Percentiles rank a stretch among this genome's conserved stretches.
Evolutionary conservation across 805 yeast species (phyloP).

Genomic region (Pichia occidentalis): DNA sequence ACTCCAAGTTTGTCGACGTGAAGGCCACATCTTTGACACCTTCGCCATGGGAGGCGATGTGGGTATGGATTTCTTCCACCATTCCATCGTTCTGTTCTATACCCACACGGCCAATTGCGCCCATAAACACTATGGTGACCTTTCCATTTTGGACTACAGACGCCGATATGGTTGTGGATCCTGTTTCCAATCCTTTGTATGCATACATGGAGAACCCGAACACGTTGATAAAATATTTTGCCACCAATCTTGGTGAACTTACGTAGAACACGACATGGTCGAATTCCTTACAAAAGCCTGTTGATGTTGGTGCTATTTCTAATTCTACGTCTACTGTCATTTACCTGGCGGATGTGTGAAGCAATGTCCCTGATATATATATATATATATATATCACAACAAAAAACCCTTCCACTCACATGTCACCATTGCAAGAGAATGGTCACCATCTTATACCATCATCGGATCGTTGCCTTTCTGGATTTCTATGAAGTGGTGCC

Average conservation of each 20-base stretch:
- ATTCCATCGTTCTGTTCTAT: constrained; percentile 11
- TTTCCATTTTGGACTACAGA: constrained; percentile 57
- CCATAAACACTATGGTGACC: constrained; percentile 43
- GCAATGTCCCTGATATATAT: too few relatives aligned
- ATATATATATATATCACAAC: too few relatives aligned
- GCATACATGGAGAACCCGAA: constrained; percentile 65
- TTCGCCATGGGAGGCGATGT: constrained; percentile 59
- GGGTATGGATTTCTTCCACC: constrained; percentile 35
- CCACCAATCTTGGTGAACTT: constrained; percentile 63
- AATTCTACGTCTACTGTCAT: constrained; percentile 7
- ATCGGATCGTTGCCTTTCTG: too few relatives aligned
- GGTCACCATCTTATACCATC: too few relatives aligned
- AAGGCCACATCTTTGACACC: constrained; percentile 76
- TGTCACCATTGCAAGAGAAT: too few relatives aligned
- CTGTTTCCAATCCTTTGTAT: constrained; percentile 62
- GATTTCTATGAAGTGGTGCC: too few relatives aligned
- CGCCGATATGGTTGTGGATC: constrained; percentile 45
- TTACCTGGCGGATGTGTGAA: too few relatives aligned
- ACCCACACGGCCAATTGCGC: constrained; percentile 30
- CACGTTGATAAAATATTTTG: constrained; percentile 44
- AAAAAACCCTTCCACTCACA: too few relatives aligned
- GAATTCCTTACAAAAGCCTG: constrained; percentile 34
- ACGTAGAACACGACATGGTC: constrained; percentile 66
- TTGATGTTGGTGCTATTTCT: background rate
- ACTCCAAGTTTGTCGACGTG: constrained; percentile 42